Base-by-base conservation (phyloP, 2,329 filamentous ascomycete species). In the Colletotrichum tabaci region DNA sequence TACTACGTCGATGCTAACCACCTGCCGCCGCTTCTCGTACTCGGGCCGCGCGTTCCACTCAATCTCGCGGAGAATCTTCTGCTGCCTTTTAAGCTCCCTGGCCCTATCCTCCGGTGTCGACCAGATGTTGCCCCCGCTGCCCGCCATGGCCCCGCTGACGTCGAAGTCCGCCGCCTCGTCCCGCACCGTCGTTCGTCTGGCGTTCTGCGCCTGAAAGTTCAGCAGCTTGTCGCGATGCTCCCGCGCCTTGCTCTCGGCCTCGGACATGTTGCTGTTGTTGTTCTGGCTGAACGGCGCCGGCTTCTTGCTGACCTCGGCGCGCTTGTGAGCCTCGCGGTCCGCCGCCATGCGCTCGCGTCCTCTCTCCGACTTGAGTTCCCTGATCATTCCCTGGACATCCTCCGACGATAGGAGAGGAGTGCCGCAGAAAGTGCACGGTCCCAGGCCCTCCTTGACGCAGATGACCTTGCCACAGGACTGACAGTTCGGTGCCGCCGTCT, bases 401-500 rank as follows among this genome's bases (percentile, higher is more conserved):
- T 88, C 84, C 0, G 89, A 80, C 40, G 88, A 91, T 9, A 99
- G 84, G 0, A 99, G 85, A 0, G 94, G 90, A 0, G 88, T 87
- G 0, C 91, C 91, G 83, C 96, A 99, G 78, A 94, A 98, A 0
- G 96, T 98, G 81, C 96, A 99, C 0, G 96, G 96, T 0, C 96
- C 96, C 0, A 98, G 87, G 0, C 96, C 96, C 82, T 99, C 95
- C 77, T 96, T 95, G 30, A 97, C 90, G 80, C 96, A 99, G 66
- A 98, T 92, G 15, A 99, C 94, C 80, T 98, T 98, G 71, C 96
- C 96, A 77, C 96, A 99, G 55, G 89, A 92, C 18, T 97, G 84
- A 79, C 96, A 99, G 80, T 98, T 99, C 0, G 96, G 96, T 0
- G 95, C 95, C 0, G 96, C 95, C n/a, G 90, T 90, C 55, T 98